Evolutionary conservation across 2,329 filamentous ascomycete species (phyloP), one percentile per base, ranked within the genome.

Genomic region (Penicillium sumatraense): DNA sequence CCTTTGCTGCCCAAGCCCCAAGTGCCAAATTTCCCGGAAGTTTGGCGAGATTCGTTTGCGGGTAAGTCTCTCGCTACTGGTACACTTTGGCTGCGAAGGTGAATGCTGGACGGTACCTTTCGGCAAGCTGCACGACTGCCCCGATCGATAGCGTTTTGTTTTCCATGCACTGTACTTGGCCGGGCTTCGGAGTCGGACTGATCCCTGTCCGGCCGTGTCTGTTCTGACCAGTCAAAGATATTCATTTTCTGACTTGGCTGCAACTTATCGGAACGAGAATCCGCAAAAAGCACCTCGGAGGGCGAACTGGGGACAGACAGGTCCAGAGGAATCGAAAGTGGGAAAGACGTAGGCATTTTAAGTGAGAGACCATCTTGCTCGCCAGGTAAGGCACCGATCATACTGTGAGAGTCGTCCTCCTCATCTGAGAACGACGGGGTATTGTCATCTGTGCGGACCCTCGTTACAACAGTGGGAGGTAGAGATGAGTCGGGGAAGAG

Each of bases 1-100:
- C 82, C 85, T 65, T 88, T 88, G 68, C 80, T 86, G 16, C 86
- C 85, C 26, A 87, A 75, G n/a, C 84, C 83, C 85, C 86, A 88
- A 3, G 86, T 86, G 36, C 84, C 84, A 65, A 87, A 87, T 65
- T 88, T 88, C 64, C 74, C 71, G 20, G 74, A 75, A 72, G 83
- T 64, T 73, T 84, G 70, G 74, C 80, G 60, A 72, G 79, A 61
- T 70, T 83, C 71, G 67, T 75, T 74, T 73, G 78, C 68, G 74
- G 79, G 62, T 70, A 75, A 59, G 67, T 80, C 75, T 79, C 84
- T 63, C 70, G 84, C 62, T 14, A 85, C 81, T 10, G 86, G 86
- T 16, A 88, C 86, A 68, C 86, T 88, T 68, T 88, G 85, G 69
- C 86, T 88, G 56, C 86, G 83, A 45, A 86, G 78, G 70, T 88